Conservation (phyloP, 2,329 filamentous ascomycete genomes). For the Fusarium armeniacum region DNA sequence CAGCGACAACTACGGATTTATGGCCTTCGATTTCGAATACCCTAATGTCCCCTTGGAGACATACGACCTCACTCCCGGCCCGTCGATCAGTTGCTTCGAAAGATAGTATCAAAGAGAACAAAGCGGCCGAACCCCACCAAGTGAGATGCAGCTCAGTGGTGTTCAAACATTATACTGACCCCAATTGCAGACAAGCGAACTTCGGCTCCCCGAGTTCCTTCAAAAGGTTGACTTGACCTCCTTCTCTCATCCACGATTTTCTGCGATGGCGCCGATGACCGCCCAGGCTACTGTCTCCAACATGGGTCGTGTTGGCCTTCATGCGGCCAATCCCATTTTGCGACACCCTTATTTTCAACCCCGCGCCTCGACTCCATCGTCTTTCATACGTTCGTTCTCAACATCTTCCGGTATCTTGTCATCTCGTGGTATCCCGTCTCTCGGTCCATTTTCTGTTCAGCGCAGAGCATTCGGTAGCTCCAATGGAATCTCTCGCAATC, state of each 20-base stretch:
- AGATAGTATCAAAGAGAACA: slow-evolving; percentile 15
- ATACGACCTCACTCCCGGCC: slow-evolving; percentile 27
- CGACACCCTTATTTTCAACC: slow-evolving; percentile 49
- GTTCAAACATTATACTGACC: slow-evolving; percentile 26
- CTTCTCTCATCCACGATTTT: slow-evolving; percentile 17
- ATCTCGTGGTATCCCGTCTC: slow-evolving; percentile 42
- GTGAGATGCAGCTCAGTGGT: slow-evolving; percentile 37
- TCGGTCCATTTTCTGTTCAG: slow-evolving; percentile 41
- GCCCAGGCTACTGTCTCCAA: slow-evolving; percentile 43
- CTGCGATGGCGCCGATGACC: slow-evolving; percentile 29
- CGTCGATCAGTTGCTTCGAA: slow-evolving; percentile 29
- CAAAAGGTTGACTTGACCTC: slow-evolving; percentile 39
- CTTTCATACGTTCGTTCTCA: slow-evolving; percentile 48
- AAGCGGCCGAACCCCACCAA: slow-evolving; percentile 27
- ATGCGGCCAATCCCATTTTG: slow-evolving; percentile 49
- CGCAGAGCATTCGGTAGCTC: slow-evolving; percentile 59
- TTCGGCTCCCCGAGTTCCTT: slow-evolving; percentile 50
- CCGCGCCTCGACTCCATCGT: slow-evolving; percentile 32
- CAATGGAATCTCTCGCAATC: slow-evolving; percentile 68
- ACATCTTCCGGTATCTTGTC: slow-evolving; percentile 41
- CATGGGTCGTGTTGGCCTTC: slow-evolving; percentile 51
- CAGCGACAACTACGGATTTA: slow-evolving; percentile 60
- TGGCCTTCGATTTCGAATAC: slow-evolving; percentile 63
- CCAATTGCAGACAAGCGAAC: slow-evolving; percentile 30
- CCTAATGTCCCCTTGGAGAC: slow-evolving; percentile 55